A percentile compares a stretch with the other conserved stretches of the same genome.
These are phyloP conservation scores for Fusarium fracticaudum DNA, from an alignment of 2,329 filamentous ascomycete species.

Conservation along the genomic window DNA sequence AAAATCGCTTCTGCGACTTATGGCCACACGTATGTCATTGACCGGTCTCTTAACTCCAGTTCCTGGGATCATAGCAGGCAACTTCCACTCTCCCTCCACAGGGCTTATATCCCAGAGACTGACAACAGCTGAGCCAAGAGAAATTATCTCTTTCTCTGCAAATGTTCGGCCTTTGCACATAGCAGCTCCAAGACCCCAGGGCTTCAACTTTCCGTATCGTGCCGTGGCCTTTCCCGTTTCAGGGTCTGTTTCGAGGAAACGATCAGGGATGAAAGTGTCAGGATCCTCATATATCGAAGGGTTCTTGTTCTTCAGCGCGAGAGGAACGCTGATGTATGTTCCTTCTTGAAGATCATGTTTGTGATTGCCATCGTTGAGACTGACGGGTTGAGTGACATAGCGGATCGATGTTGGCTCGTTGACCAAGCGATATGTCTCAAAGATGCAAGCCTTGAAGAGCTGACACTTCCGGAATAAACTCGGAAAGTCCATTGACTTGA, in stretches of 20 bases:
- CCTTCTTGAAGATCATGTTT: conserved; percentile 31
- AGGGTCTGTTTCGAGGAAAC: conserved; percentile 25
- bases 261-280: conserved; percentile 32
- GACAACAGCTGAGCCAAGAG: conserved; percentile 17
- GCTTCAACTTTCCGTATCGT: conserved; percentile 35
- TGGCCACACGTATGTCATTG: conserved; percentile 18
- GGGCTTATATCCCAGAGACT: conserved; percentile 32
- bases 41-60: conserved; percentile 25
- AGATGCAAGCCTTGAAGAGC: conserved; percentile 35
- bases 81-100: conserved; percentile 8
- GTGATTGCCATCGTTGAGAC: conserved; percentile 8
- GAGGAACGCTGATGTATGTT: conserved; percentile 34
- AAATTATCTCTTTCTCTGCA: conserved; percentile 39
- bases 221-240: conserved; percentile 16
- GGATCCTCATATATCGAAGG: conserved; percentile 29
- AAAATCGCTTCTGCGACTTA: conserved; percentile 21
- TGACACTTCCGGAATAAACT: conserved; percentile 22
- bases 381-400: conserved; percentile 20
- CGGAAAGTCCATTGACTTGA: conserved; percentile 19
- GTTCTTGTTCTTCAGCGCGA: conserved; percentile 18
- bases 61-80: conserved; percentile 23
- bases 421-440: conserved; percentile 35
- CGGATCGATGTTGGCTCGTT: conserved; percentile 35
- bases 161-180: conserved; percentile 42
- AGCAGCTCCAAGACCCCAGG: conserved; percentile 33